Base-by-base conservation (phyloP, 768 basidiomycete species). In the Sporobolomyces phaffii region DNA sequence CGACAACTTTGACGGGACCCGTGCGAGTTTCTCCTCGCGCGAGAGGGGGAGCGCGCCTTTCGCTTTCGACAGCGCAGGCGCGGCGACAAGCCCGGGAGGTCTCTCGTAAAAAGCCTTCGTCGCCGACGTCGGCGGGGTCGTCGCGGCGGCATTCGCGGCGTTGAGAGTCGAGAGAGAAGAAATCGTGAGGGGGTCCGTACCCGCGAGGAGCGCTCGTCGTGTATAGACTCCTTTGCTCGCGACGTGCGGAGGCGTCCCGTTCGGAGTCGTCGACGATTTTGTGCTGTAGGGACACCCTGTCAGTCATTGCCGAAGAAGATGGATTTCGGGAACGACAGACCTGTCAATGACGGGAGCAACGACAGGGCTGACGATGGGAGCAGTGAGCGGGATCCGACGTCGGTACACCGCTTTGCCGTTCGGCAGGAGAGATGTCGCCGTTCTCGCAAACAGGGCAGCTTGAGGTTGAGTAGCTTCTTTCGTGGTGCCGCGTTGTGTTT, bases 1-100 rank as follows among this genome's bases (percentile, higher is more conserved):
- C 0, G 83, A 79, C 10, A 82, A 81, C 62, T 71, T 63, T 9
- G 81, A 79, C 0, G 85, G 85, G 18, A 70, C 47, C 3, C 58
- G 56, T 20, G 40, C 26, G 10, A 14, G 1, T 28, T 61, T 63
- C 41, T 70, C 69, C 5, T 66, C 64, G 18, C 2, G 10, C 7
- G 61, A 40, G 45, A 72, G 60, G 1, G 70, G 70, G 3, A 70
- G 49, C 1, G 28, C 54, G 43, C 69, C 69, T 22, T 50, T 28
- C 41, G 17, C 22, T 20, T 52, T 48, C 20, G 13, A 10, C 18
- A 7, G 17, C 20, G 29, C 44, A 34, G n/a, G 40, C 5, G 26
- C 17, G 45, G 22, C 29, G 20, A 22, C 22, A 5, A 53, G 48
- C 20, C 44, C 56, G 1, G 52, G 20, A 2, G 45, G 52, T 2